Evolutionary conservation across 495 filamentous ascomycete species (phyloP).

Genomic region (Aspergillus wentii): DNA sequence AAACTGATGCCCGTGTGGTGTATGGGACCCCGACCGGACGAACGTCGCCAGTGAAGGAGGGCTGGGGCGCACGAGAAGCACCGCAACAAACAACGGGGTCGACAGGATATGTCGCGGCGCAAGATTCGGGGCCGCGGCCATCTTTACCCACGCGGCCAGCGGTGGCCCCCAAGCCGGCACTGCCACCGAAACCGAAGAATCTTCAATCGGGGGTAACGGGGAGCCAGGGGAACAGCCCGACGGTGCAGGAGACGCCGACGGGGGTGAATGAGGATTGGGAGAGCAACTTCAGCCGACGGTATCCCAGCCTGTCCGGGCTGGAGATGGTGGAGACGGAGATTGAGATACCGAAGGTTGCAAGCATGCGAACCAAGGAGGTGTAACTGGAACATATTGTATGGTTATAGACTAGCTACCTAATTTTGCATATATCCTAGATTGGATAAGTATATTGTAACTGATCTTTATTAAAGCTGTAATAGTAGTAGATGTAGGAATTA

Average conservation of each 20-base stretch:
- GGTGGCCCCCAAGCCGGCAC: no score
- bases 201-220: conserved; percentile 39
- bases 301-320: conserved; percentile 71
- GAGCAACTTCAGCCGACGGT: conserved; percentile 71
- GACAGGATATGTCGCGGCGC: conserved; percentile 16
- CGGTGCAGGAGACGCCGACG: conserved; percentile 16
- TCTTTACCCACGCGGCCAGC: no score
- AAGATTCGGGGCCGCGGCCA: conserved; percentile 33
- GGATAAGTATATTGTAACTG: neutral
- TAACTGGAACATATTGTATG: conserved; percentile 13
- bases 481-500: no score
- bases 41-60: no score
- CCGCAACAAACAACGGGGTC: conserved; percentile 16
- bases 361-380: conserved; percentile 38
- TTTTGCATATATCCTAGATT: no score
- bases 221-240: conserved; percentile 18
- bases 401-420: neutral
- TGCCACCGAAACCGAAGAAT: conserved; percentile 59
- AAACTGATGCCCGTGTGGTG: conserved; percentile 11
- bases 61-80: conserved; percentile 3
- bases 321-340: conserved; percentile 81
- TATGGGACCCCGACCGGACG: no score
- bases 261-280: conserved; percentile 58
- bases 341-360: conserved; percentile 35
- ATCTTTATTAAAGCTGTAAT: no score